Conservation (phyloP, 2,329 filamentous ascomycete species). For the Phyllosticta citrichinensis region DNA sequence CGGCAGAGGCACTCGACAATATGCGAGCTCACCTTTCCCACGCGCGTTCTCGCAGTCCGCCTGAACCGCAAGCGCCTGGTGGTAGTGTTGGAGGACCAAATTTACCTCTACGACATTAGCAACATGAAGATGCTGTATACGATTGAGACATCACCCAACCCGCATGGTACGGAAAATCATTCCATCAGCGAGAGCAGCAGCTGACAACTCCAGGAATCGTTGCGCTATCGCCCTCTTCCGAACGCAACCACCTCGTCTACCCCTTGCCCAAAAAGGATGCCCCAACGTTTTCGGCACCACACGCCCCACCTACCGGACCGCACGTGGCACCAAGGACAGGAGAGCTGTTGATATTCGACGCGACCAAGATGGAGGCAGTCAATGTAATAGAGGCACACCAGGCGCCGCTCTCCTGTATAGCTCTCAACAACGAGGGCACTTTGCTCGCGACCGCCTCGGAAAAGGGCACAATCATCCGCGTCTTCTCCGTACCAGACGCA, state of each 20-base stretch:
- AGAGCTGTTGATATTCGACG: slow-evolving; percentile 88
- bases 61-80: slow-evolving; percentile 90
- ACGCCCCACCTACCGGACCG: slow-evolving; percentile 66
- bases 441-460: slow-evolving; percentile 90
- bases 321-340: slow-evolving; percentile 79
- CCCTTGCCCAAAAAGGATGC: slow-evolving; percentile 63
- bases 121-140: slow-evolving; percentile 95
- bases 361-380: slow-evolving; percentile 77
- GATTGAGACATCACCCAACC: slow-evolving; percentile 89
- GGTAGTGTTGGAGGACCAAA: slow-evolving; percentile 88
- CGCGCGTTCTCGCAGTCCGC: slow-evolving; percentile 87
- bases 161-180: slow-evolving; percentile 44
- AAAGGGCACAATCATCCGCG: slow-evolving; percentile 92
- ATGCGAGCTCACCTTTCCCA: slow-evolving; percentile 96
- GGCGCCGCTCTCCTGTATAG: slow-evolving; percentile 80
- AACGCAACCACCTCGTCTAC: slow-evolving; percentile 92
- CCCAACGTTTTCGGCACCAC: slow-evolving; percentile 47
- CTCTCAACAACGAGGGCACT: slow-evolving; percentile 85
- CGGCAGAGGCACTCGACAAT: slow-evolving; percentile 66
- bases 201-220: slow-evolving; percentile 57
- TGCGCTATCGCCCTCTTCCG: slow-evolving; percentile 84
- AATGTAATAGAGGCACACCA: slow-evolving; percentile 95
- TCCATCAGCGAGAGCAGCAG: neutral
- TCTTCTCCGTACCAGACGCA: slow-evolving; percentile 84
- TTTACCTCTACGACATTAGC: slow-evolving; percentile 97